Conservation (phyloP, 2,329 filamentous ascomycete species). For the Trichophyton schoenleinii region DNA sequence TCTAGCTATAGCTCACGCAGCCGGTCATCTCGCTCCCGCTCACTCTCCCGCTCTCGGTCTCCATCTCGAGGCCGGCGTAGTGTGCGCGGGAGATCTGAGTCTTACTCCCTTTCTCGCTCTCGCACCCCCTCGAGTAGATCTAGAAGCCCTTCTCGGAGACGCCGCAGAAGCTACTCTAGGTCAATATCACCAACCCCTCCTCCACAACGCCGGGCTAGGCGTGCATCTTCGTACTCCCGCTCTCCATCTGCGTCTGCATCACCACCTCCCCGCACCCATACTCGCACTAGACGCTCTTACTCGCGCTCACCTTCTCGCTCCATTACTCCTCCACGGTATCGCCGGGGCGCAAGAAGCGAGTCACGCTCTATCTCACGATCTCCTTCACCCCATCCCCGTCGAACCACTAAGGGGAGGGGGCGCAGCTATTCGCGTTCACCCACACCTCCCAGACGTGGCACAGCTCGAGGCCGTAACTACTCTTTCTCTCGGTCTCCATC, state of each 20-base stretch:
- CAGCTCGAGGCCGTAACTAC: slow-evolving; percentile 11
- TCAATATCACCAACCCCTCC: slow-evolving; percentile 25
- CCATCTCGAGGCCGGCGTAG: slow-evolving; percentile 24
- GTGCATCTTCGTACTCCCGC: slow-evolving; percentile 24
- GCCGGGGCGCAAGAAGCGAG: slow-evolving; percentile 15
- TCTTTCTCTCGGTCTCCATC: slow-evolving; percentile 20
- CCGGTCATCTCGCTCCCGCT: slow-evolving; percentile 27
- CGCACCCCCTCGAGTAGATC: slow-evolving; percentile 22
- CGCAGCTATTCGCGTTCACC: slow-evolving; percentile 19
- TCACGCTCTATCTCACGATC: slow-evolving; percentile 9
- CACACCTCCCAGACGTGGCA: slow-evolving; percentile 21
- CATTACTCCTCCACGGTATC: slow-evolving; percentile 18
- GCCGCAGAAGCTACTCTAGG: slow-evolving; percentile 22
- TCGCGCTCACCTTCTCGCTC: slow-evolving; percentile 24
- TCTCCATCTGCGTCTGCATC: slow-evolving; percentile 24
- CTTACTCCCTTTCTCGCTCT: slow-evolving; percentile 15
- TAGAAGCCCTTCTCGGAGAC: slow-evolving; percentile 19
- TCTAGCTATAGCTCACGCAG: slow-evolving; percentile 67
- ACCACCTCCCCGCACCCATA: slow-evolving; percentile 14
- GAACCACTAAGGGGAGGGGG: slow-evolving; percentile 11
- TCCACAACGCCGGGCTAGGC: slow-evolving; percentile 17
- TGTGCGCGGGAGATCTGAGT: slow-evolving; percentile 11
- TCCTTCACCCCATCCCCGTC: slow-evolving; percentile 21
- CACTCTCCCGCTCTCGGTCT: slow-evolving; percentile 35
- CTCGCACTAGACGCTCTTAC: slow-evolving; percentile 6